Evolutionary conservation across 2,329 filamentous ascomycete genomes (phyloP), one percentile per base, ranked within the genome.

Genomic region (Neofusicoccum kwambonambiense): DNA sequence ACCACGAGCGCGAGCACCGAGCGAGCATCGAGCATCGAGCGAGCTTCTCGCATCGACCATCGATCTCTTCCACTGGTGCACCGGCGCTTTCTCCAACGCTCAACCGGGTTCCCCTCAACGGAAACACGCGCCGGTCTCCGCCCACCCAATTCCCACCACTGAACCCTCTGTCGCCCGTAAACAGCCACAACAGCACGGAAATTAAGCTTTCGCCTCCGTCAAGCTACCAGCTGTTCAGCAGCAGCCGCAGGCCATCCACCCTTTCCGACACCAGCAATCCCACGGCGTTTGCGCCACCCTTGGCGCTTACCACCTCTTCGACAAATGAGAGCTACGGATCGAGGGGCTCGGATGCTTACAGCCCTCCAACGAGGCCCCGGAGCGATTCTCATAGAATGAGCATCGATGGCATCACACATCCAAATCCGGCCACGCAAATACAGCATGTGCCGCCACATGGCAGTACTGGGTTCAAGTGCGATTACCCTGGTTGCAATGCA

Each of bases 401-500:
- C 70, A 85, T 86, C 54, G 85, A 88, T 64, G 83, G 81, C 19
- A 81, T 87, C 63, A 57, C 45, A 31, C 61, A 82, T 70, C 83
- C 35, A 7, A 58, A 58, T 19, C 61, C 61, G 11, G 52, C 52
- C 15, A 6, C 42, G n/a, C 35, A 17, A 17, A 49, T 64, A 22
- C 34, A 47, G 34, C 63, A 64, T 22, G 49, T 64, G 6, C 63
- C 63, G n/a, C 63, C 63, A 22, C 63, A 64, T 27, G 52, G 52
- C 12, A 51, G 44, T 35, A 51, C 44, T 3, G 71, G 71, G 5
- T 78, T 76, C 72, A 78, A 84, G 51, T 93, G 90, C 74, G 77
- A 70, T 79, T 79, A 83, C 73, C 78, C 81, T 7, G 89, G 88
- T 8, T 95, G 91, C 74, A 90, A 76, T 42, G 90, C 91, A 1